Evolutionary conservation across 2,329 filamentous ascomycete species (phyloP), one percentile per base, ranked within the genome.

Genomic region (Polytolypa hystricis): DNA sequence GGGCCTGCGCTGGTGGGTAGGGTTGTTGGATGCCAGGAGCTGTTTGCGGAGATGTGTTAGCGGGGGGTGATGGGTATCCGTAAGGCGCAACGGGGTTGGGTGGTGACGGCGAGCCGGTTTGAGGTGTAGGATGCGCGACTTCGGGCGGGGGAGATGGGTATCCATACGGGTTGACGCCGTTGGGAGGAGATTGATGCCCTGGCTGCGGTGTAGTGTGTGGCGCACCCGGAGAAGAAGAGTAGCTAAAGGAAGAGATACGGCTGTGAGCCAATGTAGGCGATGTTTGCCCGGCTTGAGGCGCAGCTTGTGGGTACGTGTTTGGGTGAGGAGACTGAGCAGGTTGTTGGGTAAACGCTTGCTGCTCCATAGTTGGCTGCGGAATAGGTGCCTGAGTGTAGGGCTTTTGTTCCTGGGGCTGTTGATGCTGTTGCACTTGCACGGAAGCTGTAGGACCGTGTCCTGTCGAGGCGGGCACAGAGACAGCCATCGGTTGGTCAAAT

Each of bases 41-140:
- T 12, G 23, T 12, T 26, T 26, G 23, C 10, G 23, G 12, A 12
- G 23, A 26, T 35, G 33, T 9, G 33, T 23, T 4, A 35, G n/a
- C 8, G 25, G 33, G n/a, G 28, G 33, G n/a, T 35, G 33, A 4
- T 27, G 33, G 15, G 10, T n/a, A 10, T 35, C 33, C 23, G 33
- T 3, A 18, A 27, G 28, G 2, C 9, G 21, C 10, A 27, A 25
- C 2, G 20, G 11, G 18, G 26, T 20, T 9, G 23, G 4, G 12
- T 3, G 10, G 4, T 26, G 12, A 26, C 17, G 15, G 33, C 14
- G 15, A 10, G 14, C 23, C 17, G 7, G 17, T 11, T 15, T 35
- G 33, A 5, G n/a, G 25, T 28, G 33, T 15, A 12, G 20, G n/a
- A 29, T 20, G 19, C 3, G 5, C 16, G 3, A 18, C 10, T 16